A percentile compares a stretch with the other conserved stretches of the same genome.
Conservation (phyloP, 2,329 filamentous ascomycete species). For the Arthrobotrys pseudoclavata region DNA sequence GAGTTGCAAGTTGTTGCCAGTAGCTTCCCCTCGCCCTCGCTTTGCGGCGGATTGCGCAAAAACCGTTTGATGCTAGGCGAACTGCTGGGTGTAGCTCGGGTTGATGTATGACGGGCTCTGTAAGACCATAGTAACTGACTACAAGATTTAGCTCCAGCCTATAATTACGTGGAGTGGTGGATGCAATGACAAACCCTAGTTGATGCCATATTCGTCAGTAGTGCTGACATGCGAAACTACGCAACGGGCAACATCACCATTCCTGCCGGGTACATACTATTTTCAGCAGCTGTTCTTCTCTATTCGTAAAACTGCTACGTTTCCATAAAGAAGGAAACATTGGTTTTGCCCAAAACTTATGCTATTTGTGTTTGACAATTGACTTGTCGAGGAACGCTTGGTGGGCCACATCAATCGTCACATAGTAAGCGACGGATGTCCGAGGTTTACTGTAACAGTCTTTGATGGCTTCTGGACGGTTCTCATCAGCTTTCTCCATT, state of each 20-base stretch:
- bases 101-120: constrained; percentile 39
- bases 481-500: constrained; percentile 10
- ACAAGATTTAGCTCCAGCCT: constrained; percentile 48
- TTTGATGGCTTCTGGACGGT: not conserved
- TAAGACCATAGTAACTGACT: constrained; percentile 54
- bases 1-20: constrained; percentile 19
- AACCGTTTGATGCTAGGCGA: constrained; percentile 22
- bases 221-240: constrained; percentile 60
- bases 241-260: constrained; percentile 48
- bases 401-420: constrained; percentile 49
- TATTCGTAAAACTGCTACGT: constrained; percentile 36
- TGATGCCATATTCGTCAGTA: constrained; percentile 56
- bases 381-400: constrained; percentile 1
- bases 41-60: constrained; percentile 53
- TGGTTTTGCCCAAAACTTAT: constrained; percentile 28
- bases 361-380: constrained; percentile 55
- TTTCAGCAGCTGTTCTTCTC: constrained; percentile 50
- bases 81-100: constrained; percentile 8
- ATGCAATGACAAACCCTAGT: constrained; percentile 58
- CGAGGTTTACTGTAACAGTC: not conserved
- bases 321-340: constrained; percentile 43
- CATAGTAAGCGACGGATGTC: constrained; percentile 46
- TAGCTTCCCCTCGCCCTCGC: constrained; percentile 43
- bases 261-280: constrained; percentile 47
- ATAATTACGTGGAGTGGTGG: constrained; percentile 58